Base-by-base conservation (phyloP, 2,329 filamentous ascomycete species). In the Tolypocladium amazonense region DNA sequence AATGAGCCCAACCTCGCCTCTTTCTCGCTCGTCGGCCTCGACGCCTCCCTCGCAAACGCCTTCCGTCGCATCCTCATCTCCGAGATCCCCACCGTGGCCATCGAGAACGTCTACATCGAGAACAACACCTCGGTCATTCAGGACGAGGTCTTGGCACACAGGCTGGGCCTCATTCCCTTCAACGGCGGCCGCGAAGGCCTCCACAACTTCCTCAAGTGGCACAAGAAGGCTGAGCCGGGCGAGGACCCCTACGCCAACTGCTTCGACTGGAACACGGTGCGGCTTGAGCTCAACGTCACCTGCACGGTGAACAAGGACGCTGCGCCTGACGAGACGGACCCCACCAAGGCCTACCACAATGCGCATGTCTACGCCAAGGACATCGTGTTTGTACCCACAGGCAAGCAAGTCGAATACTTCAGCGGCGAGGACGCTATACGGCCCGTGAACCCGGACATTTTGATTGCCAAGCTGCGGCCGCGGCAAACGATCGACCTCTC, bases 91-190 rank as follows among this genome's bases (percentile, higher is more conserved):
- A 94, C 92, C 2, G 83, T 99, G 54, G 94, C 95, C 66, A 92
- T 99, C 69, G 94, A 99, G 79, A 88, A 86, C 63, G 90, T 96
- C 71, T 99, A 89, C 77, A 87, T 97, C 64, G 84, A 90, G 72
- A 95, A 97, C 80, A 99, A 99, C 80, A 97, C 93, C 57, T 96
- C 91, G 6, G 92, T 99, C 41, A 94, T 99, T 69, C 93, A 97
- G 73, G 94, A 99, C 72, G 94, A 99, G 78, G 93, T 99, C 5
- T 86, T 99, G 57, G 88, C 92, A 20, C 90, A 94, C 73, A 84
- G 94, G 53, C 81, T 99, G 38, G 94, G 94, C 61, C 84, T 99
- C 54, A 88, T 99, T 59, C 94, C 95, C 23, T 87, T 99, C 66
- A 88, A 87, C 65, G 94, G 90, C 65, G 84, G 86, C 62, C 84